Evolutionary conservation across 2,329 filamentous ascomycete genomes (phyloP).

Genomic region (Aspergillus transmontanensis): DNA sequence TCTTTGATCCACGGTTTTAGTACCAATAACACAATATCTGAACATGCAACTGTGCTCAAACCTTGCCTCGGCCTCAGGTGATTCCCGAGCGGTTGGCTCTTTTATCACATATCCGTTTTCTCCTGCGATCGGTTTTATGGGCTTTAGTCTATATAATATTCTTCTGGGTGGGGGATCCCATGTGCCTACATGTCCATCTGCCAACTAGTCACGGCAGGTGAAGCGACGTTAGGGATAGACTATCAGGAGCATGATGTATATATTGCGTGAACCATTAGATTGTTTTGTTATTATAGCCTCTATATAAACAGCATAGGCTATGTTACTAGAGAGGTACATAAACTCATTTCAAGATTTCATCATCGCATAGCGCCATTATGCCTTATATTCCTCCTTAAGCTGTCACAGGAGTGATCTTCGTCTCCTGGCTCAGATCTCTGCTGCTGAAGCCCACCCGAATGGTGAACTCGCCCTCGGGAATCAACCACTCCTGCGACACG

Average conservation of each 20-base stretch:
- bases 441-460: conserved; percentile 5
- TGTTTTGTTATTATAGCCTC: background rate
- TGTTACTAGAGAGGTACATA: background rate
- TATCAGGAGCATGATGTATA: background rate
- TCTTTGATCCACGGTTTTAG: background rate
- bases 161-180: background rate
- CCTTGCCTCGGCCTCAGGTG: background rate
- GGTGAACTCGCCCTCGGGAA: conserved; percentile 1
- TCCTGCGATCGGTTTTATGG: background rate
- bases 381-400: background rate
- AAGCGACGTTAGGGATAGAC: background rate
- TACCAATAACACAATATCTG: background rate
- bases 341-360: background rate
- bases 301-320: background rate
- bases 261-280: background rate
- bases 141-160: background rate
- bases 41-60: background rate
- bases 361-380: background rate
- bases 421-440: conserved; percentile 1
- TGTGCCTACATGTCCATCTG: background rate
- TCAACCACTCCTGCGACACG: conserved; percentile 58
- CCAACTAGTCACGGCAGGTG: accelerated
- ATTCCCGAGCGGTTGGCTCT: background rate
- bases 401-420: background rate
- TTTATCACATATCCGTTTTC: background rate